phyloP scores from a whole-genome alignment of 1,139 yeast genomes.

The Taphrina betulina region DNA sequence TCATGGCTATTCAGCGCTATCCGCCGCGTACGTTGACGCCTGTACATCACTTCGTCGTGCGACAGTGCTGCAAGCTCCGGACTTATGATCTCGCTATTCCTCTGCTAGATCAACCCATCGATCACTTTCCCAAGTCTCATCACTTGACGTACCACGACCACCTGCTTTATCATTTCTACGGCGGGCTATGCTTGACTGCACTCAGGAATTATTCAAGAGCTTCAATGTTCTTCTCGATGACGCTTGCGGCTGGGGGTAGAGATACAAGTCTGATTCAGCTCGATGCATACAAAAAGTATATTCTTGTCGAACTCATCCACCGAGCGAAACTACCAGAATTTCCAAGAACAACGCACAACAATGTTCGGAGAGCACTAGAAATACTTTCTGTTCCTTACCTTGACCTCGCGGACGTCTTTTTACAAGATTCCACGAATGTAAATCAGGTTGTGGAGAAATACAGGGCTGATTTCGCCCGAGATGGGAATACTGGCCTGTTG shows the following conservation, averaged over 20 bases:
- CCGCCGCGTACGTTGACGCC: slow-evolving; percentile 15
- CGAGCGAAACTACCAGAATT: slow-evolving; percentile 30
- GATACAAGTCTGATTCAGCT: slow-evolving; percentile 33
- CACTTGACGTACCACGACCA: slow-evolving; percentile 35
- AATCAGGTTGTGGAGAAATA: background rate
- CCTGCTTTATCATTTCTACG: slow-evolving; percentile 40
- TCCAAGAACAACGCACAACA: background rate
- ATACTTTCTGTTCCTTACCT: slow-evolving; percentile 3
- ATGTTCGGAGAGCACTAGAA: background rate
- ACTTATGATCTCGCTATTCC: slow-evolving; percentile 6
- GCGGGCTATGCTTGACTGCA: slow-evolving; percentile 38
- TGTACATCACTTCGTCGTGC: slow-evolving; percentile 6
- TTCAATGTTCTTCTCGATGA: slow-evolving; percentile 39
- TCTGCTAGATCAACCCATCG: slow-evolving; percentile 7
- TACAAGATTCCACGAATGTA: background rate
- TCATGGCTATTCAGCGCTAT: slow-evolving; percentile 1
- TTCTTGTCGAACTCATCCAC: slow-evolving; percentile 36
- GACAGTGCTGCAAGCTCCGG: slow-evolving; percentile 9
- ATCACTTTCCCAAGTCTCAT: slow-evolving; percentile 8
- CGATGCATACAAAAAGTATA: slow-evolving; percentile 37
- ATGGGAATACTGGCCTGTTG: slow-evolving; percentile 15
- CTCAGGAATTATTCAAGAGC: slow-evolving; percentile 39
- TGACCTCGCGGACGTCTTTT: slow-evolving; percentile 7
- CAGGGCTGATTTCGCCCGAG: background rate
- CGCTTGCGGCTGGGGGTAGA: slow-evolving; percentile 36